Base-by-base conservation (phyloP, 139 green algal species). In the Dunaliella primolecta region DNA sequence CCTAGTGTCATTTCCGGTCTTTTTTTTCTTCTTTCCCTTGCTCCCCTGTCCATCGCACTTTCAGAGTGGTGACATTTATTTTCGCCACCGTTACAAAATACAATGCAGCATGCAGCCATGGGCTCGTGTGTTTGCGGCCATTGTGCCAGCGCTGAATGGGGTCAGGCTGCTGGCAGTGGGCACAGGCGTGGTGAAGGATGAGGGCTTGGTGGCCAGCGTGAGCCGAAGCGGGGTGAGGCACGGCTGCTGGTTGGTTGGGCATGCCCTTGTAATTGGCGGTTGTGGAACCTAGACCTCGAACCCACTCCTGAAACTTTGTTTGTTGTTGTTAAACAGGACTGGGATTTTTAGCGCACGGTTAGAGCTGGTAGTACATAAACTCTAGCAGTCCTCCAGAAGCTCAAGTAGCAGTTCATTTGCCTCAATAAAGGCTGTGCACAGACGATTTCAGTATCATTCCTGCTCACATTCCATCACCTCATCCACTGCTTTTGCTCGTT, bases 191-290 rank as follows among this genome's bases (percentile, higher is more conserved):
- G n/a, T 95, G 1, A 70, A 87, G 55, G 91, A 97, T 78, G 75
- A 92, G 20, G 92, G 90, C 0, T 89, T 95, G 34, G 94, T 98
- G 24, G 91, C 88, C 46, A 89, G 91, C 0, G 92, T 98, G 64
- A 96, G 88, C 80, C 81, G 96, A 2, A 84, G 88, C 7, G 93
- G 94, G 11, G 90, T 31, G 71, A 35, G 71, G 3, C 71, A 77
- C 11, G 71, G 2, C 25, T 31, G 27, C 11, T 72, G 23, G 56
- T 23, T 72, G 56, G 56, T 29, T 3, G 71, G 3, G 71, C 71
- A 77, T 31, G 29, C 71, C 29, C 3, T 7, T 31, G 27, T 35
- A 32, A 23, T 23, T 72, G 56, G 56, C 20, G 56, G 56, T 20
- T 29, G 56, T 20, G 56, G 56, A 72, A 72, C 20, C 20, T 29